Conservation (phyloP, 345 rosid genomes). For the Nephelium lappaceum region DNA sequence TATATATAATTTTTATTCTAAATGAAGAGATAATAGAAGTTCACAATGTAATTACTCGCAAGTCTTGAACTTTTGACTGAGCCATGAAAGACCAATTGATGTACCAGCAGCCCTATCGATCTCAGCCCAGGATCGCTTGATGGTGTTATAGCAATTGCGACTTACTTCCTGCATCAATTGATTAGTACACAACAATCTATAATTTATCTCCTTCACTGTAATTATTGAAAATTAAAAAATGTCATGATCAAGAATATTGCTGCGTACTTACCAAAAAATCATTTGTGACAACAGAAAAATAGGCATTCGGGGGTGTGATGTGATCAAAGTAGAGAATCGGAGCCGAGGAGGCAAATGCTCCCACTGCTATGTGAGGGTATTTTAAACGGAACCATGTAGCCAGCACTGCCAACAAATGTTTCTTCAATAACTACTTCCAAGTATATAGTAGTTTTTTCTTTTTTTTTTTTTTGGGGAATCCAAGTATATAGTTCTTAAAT, state of each 20-base stretch:
- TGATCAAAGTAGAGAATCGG: conserved; percentile 37
- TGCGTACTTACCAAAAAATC: conserved; percentile 28
- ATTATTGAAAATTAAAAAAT: neutral
- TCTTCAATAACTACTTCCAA: no score
- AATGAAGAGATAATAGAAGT: neutral
- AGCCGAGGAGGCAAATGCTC: conserved; percentile 49
- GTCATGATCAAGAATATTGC: neutral
- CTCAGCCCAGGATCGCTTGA: conserved; percentile 34
- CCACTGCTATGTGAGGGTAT: conserved; percentile 37
- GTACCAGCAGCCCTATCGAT: conserved; percentile 29
- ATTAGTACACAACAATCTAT: neutral
- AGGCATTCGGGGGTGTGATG: conserved; percentile 29
- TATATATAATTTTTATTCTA: no score
- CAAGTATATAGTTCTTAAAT: neutral
- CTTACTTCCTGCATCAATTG: conserved; percentile 34
- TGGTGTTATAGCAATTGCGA: conserved; percentile 32
- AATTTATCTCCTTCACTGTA: no score
- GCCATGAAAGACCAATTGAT: conserved; percentile 29
- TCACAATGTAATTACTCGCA: conserved; percentile 19
- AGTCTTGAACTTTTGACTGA: conserved; percentile 33
- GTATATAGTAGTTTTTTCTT: neutral
- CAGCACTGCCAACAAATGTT: conserved; percentile 23
- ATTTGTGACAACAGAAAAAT: conserved; percentile 20
- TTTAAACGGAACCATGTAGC: conserved; percentile 41
- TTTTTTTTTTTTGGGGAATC: no score